Conservation (phyloP, 1,284 basidiomycete genomes). For the Fomitopsis schrenkii region DNA sequence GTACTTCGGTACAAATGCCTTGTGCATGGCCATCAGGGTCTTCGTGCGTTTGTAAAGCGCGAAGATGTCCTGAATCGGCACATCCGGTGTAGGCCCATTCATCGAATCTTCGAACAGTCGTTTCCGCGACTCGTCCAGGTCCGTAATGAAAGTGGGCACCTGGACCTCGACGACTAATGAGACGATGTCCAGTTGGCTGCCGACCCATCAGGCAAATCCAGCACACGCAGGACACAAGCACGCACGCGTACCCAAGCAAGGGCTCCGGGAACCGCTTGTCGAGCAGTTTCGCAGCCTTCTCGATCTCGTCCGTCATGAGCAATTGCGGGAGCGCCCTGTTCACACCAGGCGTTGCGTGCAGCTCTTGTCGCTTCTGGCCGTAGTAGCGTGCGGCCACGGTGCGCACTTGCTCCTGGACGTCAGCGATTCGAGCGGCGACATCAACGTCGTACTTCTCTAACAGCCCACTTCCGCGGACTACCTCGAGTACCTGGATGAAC, state of each 20-base stretch:
- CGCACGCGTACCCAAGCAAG: constrained; percentile 60
- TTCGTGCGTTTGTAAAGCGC: constrained; percentile 77
- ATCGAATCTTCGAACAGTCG: constrained; percentile 73
- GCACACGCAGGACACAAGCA: neutral
- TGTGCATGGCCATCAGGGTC: constrained; percentile 71
- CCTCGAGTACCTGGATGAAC: constrained; percentile 64
- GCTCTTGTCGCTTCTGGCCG: constrained; percentile 64
- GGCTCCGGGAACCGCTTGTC: constrained; percentile 86
- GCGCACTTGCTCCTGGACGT: constrained; percentile 68
- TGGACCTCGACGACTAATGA: constrained; percentile 72
- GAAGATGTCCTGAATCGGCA: constrained; percentile 88
- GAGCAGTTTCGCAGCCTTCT: constrained; percentile 78
- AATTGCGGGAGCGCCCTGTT: constrained; percentile 79
- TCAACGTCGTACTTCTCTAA: constrained; percentile 67
- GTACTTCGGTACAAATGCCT: constrained; percentile 77
- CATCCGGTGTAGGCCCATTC: constrained; percentile 73
- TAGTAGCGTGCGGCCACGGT: constrained; percentile 70
- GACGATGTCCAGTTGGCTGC: constrained; percentile 75
- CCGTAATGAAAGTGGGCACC: constrained; percentile 73
- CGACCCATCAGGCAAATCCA: neutral
- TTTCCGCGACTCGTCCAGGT: constrained; percentile 71
- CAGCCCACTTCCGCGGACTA: constrained; percentile 67
- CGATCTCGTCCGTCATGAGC: constrained; percentile 84
- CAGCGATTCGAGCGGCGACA: constrained; percentile 56
- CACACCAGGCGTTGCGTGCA: constrained; percentile 64